Conservation (phyloP, 345 rosid genomes). For the Salix arbutifolia region DNA sequence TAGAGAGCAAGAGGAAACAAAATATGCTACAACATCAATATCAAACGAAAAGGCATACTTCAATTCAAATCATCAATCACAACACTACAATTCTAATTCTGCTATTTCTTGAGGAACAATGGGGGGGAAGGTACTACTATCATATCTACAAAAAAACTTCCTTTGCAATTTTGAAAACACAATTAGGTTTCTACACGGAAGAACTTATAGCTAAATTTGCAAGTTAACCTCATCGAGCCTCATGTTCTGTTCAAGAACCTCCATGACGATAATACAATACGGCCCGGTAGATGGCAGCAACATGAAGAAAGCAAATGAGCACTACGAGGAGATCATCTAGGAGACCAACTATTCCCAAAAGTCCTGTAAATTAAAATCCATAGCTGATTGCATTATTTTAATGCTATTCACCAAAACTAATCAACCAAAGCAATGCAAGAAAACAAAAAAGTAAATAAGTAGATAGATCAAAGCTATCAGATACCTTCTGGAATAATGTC, state of each 20-base stretch:
- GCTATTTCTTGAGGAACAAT: background rate
- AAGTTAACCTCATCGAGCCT: background rate
- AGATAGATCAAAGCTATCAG: background rate
- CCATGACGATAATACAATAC: slow-evolving; percentile 75
- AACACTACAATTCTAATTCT: background rate
- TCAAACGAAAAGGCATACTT: background rate
- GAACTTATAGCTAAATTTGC: background rate
- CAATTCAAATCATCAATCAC: background rate
- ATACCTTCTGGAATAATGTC: slow-evolving; percentile 92
- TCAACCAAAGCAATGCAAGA: background rate
- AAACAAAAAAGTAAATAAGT: background rate
- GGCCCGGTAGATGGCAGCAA: slow-evolving; percentile 81
- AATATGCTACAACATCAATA: background rate
- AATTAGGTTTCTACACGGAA: background rate
- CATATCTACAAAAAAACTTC: background rate
- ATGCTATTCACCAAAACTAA: background rate
- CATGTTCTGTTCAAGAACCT: slow-evolving; percentile 26
- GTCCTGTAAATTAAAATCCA: slow-evolving; percentile 30
- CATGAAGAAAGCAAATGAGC: slow-evolving; percentile 66
- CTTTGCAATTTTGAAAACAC: background rate
- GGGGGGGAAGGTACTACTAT: background rate
- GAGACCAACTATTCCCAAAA: slow-evolving; percentile 71
- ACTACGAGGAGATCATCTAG: slow-evolving; percentile 71
- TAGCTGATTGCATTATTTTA: background rate
- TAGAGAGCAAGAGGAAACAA: background rate